Evolutionary conservation across 306 rosid species (phyloP).

Genomic region (Crotalaria pallida): DNA sequence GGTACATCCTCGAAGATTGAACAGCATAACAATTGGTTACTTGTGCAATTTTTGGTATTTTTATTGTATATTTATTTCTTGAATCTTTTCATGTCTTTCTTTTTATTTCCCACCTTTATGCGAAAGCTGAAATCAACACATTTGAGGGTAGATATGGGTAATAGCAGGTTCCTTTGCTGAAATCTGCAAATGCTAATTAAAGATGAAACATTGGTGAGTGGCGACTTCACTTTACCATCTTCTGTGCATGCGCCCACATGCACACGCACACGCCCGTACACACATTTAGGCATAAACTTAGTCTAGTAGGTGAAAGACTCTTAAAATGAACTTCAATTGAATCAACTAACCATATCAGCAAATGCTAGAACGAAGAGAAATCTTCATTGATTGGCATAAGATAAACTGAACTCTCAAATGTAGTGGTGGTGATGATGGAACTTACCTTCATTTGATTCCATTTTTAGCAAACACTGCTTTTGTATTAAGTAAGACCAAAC

Average conservation of each 20-base stretch:
- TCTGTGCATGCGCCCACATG: too few relatives aligned
- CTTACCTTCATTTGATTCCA: background rate
- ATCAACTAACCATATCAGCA: background rate
- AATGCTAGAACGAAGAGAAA: background rate
- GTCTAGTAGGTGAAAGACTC: background rate
- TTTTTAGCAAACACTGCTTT: too few relatives aligned
- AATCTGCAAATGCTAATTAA: background rate
- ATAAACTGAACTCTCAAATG: background rate
- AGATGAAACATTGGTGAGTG: background rate
- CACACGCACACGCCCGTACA: too few relatives aligned
- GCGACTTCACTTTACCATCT: background rate
- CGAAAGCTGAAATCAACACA: background rate
- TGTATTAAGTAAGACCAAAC: too few relatives aligned
- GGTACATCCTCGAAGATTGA: conserved; percentile 73
- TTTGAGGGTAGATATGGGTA: background rate
- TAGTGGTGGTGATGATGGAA: background rate
- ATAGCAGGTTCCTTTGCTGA: background rate
- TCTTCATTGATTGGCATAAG: background rate
- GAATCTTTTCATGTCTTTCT: background rate
- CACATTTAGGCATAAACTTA: background rate
- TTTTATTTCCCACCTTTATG: background rate
- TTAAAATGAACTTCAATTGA: background rate
- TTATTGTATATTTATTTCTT: too few relatives aligned
- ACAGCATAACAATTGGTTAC: background rate
- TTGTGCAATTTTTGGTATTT: background rate